phyloP scores from a whole-genome alignment of 176 grass and related monocot genomes.

The Rhynchospora tenuis region DNA sequence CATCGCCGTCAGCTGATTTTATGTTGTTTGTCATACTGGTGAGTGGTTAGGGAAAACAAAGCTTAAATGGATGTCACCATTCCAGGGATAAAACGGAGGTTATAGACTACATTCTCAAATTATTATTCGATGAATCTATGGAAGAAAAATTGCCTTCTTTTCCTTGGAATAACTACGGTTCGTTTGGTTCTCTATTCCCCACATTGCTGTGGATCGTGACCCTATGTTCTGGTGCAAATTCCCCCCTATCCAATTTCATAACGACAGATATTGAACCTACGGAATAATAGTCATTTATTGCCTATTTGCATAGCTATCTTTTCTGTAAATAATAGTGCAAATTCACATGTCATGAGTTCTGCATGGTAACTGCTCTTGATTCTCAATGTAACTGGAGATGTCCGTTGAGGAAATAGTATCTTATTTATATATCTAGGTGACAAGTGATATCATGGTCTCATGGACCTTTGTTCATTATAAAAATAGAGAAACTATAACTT shows the following conservation, averaged over 20 bases:
- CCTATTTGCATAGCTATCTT: conserved; percentile 29
- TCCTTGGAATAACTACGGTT: conserved; percentile 12
- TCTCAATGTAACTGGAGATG: background rate
- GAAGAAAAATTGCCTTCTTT: conserved; percentile 7
- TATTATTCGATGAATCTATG: conserved; percentile 15
- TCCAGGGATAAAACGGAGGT: background rate
- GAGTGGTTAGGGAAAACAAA: background rate
- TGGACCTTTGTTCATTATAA: too few species aligned
- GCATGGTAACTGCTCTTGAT: background rate
- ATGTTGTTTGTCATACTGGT: background rate
- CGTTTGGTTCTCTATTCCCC: background rate
- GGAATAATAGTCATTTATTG: conserved; percentile 1
- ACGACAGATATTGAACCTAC: conserved; percentile 21
- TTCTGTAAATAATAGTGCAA: conserved; percentile 38
- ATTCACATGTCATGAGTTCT: conserved; percentile 13
- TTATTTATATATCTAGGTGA: background rate
- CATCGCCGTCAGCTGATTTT: background rate
- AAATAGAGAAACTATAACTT: too few species aligned
- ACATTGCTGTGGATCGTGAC: conserved; percentile 18
- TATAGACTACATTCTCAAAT: background rate
- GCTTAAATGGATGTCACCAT: background rate
- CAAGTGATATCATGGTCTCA: too few species aligned
- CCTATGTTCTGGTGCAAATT: conserved; percentile 12
- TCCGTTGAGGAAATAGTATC: background rate
- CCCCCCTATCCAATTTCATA: conserved; percentile 11